Evolutionary conservation across 2,329 filamentous ascomycete species (phyloP).

Genomic region (Fusarium fracticaudum): DNA sequence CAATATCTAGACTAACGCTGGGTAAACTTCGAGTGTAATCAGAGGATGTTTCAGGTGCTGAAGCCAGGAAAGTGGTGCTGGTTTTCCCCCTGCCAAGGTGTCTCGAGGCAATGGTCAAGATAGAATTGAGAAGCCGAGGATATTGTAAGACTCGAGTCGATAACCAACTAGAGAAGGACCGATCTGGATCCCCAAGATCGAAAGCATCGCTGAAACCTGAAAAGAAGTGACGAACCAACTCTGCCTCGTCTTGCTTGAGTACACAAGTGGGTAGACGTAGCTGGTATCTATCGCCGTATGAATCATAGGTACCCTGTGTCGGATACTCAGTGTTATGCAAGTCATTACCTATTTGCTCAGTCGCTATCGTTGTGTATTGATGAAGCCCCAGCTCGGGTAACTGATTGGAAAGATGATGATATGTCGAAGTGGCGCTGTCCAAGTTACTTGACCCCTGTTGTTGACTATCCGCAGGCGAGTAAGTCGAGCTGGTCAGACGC

Average conservation of each 20-base stretch:
- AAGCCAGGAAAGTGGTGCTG: fast-evolving
- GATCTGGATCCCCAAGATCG: not conserved
- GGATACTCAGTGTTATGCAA: fast-evolving
- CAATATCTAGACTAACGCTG: too few relatives aligned
- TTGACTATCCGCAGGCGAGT: not conserved
- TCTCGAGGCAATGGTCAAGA: not conserved
- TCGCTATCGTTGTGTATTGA: not conserved
- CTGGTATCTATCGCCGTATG: not conserved
- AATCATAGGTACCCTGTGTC: fast-evolving
- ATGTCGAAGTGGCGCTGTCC: not conserved
- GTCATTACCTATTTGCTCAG: not conserved
- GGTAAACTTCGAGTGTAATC: not conserved
- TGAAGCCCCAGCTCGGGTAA: not conserved
- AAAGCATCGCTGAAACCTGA: not conserved
- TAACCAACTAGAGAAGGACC: not conserved
- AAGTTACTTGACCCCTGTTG: too few relatives aligned
- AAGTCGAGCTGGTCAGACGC: not conserved
- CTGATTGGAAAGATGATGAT: not conserved
- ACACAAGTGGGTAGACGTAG: not conserved
- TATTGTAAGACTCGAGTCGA: not conserved
- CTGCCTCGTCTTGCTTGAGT: not conserved
- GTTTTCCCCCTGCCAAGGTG: not conserved
- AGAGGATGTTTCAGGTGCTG: not conserved
- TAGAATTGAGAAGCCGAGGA: not conserved
- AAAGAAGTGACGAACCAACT: not conserved